phyloP scores from a whole-genome alignment of 148 eudicot species.

The Camellia lanceoleosa region DNA sequence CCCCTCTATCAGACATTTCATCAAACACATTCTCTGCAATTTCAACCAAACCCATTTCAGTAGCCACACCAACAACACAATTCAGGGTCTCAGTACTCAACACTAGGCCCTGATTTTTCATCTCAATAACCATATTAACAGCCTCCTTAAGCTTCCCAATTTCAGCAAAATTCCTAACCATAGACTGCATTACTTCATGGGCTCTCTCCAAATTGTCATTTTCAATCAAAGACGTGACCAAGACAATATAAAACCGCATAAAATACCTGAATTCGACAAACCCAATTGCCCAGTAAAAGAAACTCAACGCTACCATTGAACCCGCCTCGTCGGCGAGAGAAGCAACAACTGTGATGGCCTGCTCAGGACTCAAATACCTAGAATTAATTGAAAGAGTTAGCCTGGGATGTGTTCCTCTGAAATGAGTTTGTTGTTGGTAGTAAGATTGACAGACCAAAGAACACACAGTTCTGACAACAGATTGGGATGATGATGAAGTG shows the following conservation, averaged over 20 bases:
- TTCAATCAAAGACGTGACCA: slow-evolving; percentile 50
- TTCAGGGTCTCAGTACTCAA: slow-evolving; percentile 47
- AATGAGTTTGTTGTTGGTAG: slow-evolving; percentile 41
- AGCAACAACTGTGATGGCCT: slow-evolving; percentile 66
- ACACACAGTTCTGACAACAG: slow-evolving; percentile 47
- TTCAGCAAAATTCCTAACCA: slow-evolving; percentile 69
- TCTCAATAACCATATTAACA: slow-evolving; percentile 74
- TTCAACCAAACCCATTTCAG: slow-evolving; percentile 49
- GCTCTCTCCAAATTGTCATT: slow-evolving; percentile 68
- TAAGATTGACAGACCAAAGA: slow-evolving; percentile 62
- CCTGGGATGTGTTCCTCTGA: slow-evolving; percentile 30
- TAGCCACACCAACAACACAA: slow-evolving; percentile 37
- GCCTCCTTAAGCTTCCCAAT: slow-evolving; percentile 84
- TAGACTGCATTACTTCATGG: slow-evolving; percentile 62
- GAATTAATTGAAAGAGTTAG: slow-evolving; percentile 42
- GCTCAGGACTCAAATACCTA: slow-evolving; percentile 52
- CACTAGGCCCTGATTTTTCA: slow-evolving; percentile 74
- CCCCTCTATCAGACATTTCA: slow-evolving; percentile 72
- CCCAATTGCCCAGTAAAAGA: slow-evolving; percentile 78
- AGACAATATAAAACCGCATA: slow-evolving; percentile 78
- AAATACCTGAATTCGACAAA: slow-evolving; percentile 50
- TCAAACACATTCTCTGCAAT: slow-evolving; percentile 72
- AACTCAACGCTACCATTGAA: slow-evolving; percentile 65
- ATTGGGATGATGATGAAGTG: slow-evolving; percentile 25
- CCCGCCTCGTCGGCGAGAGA: slow-evolving; percentile 66